A percentile compares a stretch with the other conserved stretches of the same genome.
Evolutionary conservation across 768 basidiomycete species (phyloP).

Genomic region (Psilocybe sp.): DNA sequence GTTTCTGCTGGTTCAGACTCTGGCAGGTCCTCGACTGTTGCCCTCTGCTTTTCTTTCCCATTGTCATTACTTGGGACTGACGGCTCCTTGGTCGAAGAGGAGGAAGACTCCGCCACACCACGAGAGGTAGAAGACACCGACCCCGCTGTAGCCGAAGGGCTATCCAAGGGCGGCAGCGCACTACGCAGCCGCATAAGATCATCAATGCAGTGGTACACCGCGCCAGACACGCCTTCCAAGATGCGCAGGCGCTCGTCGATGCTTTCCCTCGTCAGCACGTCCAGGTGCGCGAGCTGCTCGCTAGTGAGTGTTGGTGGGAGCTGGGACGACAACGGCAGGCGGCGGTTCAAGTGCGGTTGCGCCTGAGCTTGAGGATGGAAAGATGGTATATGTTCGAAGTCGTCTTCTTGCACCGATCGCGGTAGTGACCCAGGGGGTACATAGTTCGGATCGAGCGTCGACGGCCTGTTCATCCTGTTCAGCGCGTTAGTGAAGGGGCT

Average conservation of each 20-base stretch:
- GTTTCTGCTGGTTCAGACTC: not conserved
- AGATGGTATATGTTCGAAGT: too few species aligned
- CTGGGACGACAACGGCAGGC: conserved; percentile 1
- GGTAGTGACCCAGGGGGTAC: too few species aligned
- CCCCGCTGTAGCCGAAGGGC: conserved; percentile 5
- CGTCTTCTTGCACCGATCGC: too few species aligned
- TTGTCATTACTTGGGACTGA: not conserved
- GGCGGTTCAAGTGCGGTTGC: not conserved
- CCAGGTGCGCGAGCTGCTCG: conserved; percentile 63
- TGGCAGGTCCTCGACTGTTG: not conserved
- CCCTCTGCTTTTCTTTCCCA: conserved; percentile 15
- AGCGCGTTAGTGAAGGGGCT: too few species aligned
- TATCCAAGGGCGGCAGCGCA: conserved; percentile 46
- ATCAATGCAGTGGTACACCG: conserved; percentile 72
- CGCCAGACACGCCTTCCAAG: conserved; percentile 73
- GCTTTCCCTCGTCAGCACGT: conserved; percentile 69
- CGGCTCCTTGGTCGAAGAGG: not conserved
- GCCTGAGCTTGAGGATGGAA: not conserved
- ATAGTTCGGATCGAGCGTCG: too few species aligned
- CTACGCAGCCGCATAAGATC: conserved; percentile 78
- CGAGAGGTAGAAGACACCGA: not conserved
- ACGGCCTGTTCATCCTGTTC: too few species aligned
- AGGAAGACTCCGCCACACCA: not conserved
- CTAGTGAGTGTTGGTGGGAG: conserved; percentile 41
- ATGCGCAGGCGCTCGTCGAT: conserved; percentile 83